phyloP scores from a whole-genome alignment of 2,329 filamentous ascomycete genomes.

The Fusarium domesticum region DNA sequence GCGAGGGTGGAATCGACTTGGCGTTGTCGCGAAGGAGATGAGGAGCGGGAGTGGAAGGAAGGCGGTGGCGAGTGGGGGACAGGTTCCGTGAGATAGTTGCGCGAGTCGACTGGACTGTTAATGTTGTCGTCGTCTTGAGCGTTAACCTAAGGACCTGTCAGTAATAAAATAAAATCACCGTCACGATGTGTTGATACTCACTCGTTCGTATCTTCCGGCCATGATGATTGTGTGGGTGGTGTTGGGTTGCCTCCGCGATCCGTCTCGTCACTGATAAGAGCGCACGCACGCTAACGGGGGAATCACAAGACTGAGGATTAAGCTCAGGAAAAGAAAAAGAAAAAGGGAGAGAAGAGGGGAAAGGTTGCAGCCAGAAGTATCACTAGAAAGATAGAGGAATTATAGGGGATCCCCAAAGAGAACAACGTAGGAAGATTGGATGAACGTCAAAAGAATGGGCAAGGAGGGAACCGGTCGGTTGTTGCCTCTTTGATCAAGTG shows the following conservation, averaged over 20 bases:
- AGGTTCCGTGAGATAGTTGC: conserved; percentile 33
- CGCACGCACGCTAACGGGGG: conserved; percentile 5
- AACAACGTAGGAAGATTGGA: conserved; percentile 17
- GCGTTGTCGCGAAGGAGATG: conserved; percentile 47
- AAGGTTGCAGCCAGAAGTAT: conserved; percentile 10
- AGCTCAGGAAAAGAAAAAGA: background rate
- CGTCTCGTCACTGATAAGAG: conserved; percentile 16
- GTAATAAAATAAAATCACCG: conserved; percentile 1
- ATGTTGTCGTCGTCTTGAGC: conserved; percentile 55
- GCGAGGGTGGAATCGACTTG: conserved; percentile 75
- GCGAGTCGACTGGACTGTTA: conserved; percentile 31
- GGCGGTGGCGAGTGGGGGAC: conserved; percentile 65
- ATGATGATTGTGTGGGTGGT: conserved; percentile 37
- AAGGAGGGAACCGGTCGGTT: conserved; percentile 13
- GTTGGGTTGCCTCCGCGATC: conserved; percentile 26
- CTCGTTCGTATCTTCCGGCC: conserved; percentile 57
- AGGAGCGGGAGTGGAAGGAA: conserved; percentile 83
- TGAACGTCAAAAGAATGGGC: conserved; percentile 17
- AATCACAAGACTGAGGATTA: conserved; percentile 2
- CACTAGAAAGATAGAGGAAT: conserved; percentile 11
- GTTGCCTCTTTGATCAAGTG: background rate
- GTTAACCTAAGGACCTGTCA: conserved; percentile 46
- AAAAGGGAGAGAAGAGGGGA: background rate
- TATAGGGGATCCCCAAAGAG: conserved; percentile 17
- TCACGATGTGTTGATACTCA: conserved; percentile 33